Conservation (phyloP, 2,329 filamentous ascomycete genomes). For the Phaeosphaeria sp. region DNA sequence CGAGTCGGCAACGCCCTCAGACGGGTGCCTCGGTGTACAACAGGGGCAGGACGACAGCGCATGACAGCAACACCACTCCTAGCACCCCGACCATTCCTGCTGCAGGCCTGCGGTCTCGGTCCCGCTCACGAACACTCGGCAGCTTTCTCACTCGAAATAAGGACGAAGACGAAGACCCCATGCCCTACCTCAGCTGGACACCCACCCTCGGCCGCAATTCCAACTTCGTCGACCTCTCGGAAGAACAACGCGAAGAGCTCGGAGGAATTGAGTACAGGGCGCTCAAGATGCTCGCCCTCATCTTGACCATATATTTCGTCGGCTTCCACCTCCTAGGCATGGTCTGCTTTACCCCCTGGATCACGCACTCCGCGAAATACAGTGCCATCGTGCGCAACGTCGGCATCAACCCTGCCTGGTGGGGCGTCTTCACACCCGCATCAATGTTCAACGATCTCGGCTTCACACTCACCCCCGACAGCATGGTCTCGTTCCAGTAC, state of each 20-base stretch:
- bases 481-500: conserved; percentile 86
- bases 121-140: conserved; percentile 61
- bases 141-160: conserved; percentile 65
- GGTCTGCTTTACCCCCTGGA: conserved; percentile 80
- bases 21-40: conserved; percentile 43
- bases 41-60: conserved; percentile 15
- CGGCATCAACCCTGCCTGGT: conserved; percentile 78
- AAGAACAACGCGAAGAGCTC: conserved; percentile 91
- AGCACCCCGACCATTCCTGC: conserved; percentile 1
- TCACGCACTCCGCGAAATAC: conserved; percentile 69
- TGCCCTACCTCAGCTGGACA: conserved; percentile 93
- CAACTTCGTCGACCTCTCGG: conserved; percentile 83
- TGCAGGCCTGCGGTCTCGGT: conserved; percentile 17
- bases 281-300: conserved; percentile 80
- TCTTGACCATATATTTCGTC: conserved; percentile 81
- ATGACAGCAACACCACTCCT: conserved; percentile 6
- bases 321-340: conserved; percentile 82
- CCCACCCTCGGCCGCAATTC: conserved; percentile 94
- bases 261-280: conserved; percentile 97
- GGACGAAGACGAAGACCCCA: conserved; percentile 59
- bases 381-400: conserved; percentile 64
- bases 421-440: conserved; percentile 87
- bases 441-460: conserved; percentile 96
- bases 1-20: conserved; percentile 49
- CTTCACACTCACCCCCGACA: conserved; percentile 89